Conservation (phyloP, 768 basidiomycete genomes). For the Leccinellum luteum region DNA sequence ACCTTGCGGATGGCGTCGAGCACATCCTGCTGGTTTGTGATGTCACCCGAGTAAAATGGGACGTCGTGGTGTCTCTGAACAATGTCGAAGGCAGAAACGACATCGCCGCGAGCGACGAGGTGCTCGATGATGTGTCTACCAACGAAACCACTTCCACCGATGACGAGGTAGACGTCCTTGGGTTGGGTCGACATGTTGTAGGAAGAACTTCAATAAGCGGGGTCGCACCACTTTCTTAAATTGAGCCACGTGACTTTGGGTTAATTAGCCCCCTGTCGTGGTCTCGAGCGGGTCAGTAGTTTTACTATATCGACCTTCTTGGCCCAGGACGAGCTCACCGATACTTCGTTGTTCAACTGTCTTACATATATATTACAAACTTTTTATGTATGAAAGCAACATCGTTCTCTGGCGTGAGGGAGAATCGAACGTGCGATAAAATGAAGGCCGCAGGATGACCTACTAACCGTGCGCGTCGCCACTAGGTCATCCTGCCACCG, state of each 20-base stretch:
- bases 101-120: slow-evolving; percentile 73
- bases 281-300: no score
- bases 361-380: no score
- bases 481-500: slow-evolving; percentile 4
- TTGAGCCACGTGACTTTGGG: background rate
- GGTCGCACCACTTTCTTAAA: slow-evolving; percentile 4
- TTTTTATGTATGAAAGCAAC: no score
- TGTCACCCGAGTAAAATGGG: slow-evolving; percentile 87
- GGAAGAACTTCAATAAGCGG: background rate
- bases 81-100: slow-evolving; percentile 86
- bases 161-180: slow-evolving; percentile 81
- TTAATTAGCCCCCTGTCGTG: background rate
- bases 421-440: slow-evolving; percentile 5
- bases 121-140: slow-evolving; percentile 90
- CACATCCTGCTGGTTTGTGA: slow-evolving; percentile 74
- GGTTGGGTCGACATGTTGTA: slow-evolving; percentile 18
- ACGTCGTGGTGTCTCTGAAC: slow-evolving; percentile 88
- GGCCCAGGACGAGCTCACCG: no score
- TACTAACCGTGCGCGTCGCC: background rate
- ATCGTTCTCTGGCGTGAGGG: background rate
- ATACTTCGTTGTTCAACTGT: slow-evolving; percentile 13
- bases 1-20: slow-evolving; percentile 73
- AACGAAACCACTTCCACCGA: slow-evolving; percentile 92
- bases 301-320: no score
- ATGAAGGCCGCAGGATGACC: background rate